Evolutionary conservation across 2,329 filamentous ascomycete genomes (phyloP), one percentile per base, ranked within the genome.

Genomic region (Trichophyton rubrum): DNA sequence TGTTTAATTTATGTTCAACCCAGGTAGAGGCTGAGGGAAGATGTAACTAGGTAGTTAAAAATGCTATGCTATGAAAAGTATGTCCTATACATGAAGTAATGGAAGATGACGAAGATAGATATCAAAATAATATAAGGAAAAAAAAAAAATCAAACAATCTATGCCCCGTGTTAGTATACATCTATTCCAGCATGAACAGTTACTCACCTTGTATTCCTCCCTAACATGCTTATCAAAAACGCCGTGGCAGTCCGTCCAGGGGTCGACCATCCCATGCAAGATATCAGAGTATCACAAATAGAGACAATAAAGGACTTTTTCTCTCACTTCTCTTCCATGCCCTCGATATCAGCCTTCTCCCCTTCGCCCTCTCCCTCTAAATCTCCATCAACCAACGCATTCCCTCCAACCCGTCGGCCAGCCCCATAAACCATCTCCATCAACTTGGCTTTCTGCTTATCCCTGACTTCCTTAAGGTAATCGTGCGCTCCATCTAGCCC

Each of bases 401-500:
- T 43, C 4, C n/a, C 35, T 24, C 33, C 15, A 49, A 30, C 43
- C n/a, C 62, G 58, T 43, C 71, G 69, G 17, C 74, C 74, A 1
- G 74, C 72, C 3, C 85, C 87, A 71, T 88, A 92, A 1, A 95
- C 74, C 73, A 88, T 83, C 75, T 92, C 86, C 81, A 93, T 84
- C 67, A 93, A 78, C 73, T 89, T 90, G 61, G 84, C 82, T 78
- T 92, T 93, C 76, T 96, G 92, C 66, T 82, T 81, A 64, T 89
- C 83, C 45, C 92, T 78, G 41, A 95, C 84, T 7, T 80, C 82
- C 63, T 87, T 86, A 8, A 97, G 79, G 70, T 95, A 88, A 11
- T 81, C 80, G 66, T 90, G 88, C 2, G 90, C 91, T 24, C 87
- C 86, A 67, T 89, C 86, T 20, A 97, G 74, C 3, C 92, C 90